Evolutionary conservation across 1,284 basidiomycete genomes (phyloP).

Genomic region (Ustilago sp.): DNA sequence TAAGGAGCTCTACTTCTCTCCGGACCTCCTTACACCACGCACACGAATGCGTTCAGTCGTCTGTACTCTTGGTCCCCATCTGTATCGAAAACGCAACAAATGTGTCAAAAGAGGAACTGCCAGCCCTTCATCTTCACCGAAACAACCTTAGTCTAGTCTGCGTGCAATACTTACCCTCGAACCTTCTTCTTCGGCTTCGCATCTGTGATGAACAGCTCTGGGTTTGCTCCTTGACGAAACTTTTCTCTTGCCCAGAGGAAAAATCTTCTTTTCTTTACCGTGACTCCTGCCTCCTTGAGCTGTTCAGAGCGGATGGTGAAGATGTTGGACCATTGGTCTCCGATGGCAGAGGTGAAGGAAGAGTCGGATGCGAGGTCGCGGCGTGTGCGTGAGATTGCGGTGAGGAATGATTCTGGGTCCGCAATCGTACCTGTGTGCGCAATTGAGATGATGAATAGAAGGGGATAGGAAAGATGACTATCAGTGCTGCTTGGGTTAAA

Average conservation of each 20-base stretch:
- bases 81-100: neutral
- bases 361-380: constrained; percentile 73
- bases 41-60: constrained; percentile 72
- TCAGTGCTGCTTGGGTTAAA: neutral
- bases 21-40: constrained; percentile 57
- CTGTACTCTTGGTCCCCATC: constrained; percentile 77
- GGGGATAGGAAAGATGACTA: neutral
- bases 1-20: constrained; percentile 51
- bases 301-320: constrained; percentile 76
- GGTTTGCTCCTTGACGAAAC: constrained; percentile 75
- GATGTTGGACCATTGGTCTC: constrained; percentile 76
- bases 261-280: constrained; percentile 79
- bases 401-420: constrained; percentile 73
- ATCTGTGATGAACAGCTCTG: constrained; percentile 77
- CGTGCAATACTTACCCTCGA: constrained; percentile 71
- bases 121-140: neutral
- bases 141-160: neutral
- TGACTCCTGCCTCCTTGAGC: constrained; percentile 77
- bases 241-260: constrained; percentile 85
- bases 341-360: constrained; percentile 64
- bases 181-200: constrained; percentile 78
- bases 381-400: constrained; percentile 78
- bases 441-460: neutral
- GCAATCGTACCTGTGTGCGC: constrained; percentile 15
- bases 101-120: neutral